Evolutionary conservation across 306 rosid species (phyloP), one percentile per base, ranked within the genome.

Genomic region (Ammopiptanthus mongolicus): DNA sequence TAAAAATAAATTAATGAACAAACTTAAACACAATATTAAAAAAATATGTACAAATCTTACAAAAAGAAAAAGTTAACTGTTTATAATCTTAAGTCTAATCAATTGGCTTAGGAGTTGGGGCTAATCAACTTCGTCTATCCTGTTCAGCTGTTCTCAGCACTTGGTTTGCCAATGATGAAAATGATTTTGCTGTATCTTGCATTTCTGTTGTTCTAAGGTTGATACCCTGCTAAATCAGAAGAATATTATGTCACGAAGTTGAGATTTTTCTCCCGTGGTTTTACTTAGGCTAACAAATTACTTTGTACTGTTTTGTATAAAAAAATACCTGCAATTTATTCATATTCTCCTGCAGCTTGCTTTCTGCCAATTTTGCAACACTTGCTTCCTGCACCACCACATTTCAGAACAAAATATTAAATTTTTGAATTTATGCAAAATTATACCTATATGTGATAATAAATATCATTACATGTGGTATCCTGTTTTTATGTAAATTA

Each of bases 131-230:
- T 79, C 73, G 83, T 52, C 31, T 84, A 11, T 87, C 90, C 6
- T 83, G 96, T 86, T 91, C 91, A 23, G 86, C 88, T 7, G 86
- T 83, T 79, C 48, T 87, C 28, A 91, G 85, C 74, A 91, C 83
- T 78, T 91, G 90, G 21, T 85, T 90, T 41, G 97, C 98, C 88
- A 95, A 76, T 41, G 89, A 84, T 65, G 98, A 95, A 78, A 90
- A 95, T 8, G 98, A 91, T 70, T 72, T 85, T 61, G 98, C 98
- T 18, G 87, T 83, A 71, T 91, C 97, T 87, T 95, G 93, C 96
- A 95, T 91, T 11, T 91, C 93, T 47, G 98, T 55, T 8, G 98
- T 62, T 81, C 81, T 75, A 55, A 56, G 33, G 75, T 82, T 88
- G 74, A 87, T 95, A 5, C 95, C 96, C 92, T 92, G 85, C 53